Evolutionary conservation across 176 grass and related monocot genomes (phyloP).

Genomic region (Hyparrhenia diplandra): DNA sequence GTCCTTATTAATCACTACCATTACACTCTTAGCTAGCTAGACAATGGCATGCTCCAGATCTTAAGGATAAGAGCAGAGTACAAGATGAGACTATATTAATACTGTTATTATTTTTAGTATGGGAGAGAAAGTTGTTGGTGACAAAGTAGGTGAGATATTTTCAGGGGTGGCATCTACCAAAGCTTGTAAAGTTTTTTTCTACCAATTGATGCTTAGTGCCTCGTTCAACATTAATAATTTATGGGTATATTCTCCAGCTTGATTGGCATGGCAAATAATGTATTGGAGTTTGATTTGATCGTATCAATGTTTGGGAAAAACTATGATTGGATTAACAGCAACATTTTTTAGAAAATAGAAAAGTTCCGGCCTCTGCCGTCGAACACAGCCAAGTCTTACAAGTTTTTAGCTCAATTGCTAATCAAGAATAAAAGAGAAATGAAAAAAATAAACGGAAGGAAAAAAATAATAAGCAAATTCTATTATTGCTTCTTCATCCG

Average conservation of each 20-base stretch:
- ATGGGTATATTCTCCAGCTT: not conserved
- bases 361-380: too few relatives aligned
- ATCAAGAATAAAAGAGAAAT: too few relatives aligned
- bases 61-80: not conserved
- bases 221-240: not conserved
- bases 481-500: too few relatives aligned
- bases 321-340: not conserved
- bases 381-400: too few relatives aligned
- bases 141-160: conserved; percentile 29
- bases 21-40: not conserved
- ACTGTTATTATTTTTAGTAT: not conserved
- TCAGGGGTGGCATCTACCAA: not conserved
- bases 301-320: not conserved
- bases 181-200: not conserved
- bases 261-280: conserved; percentile 11
- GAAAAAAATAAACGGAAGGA: too few relatives aligned
- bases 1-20: not conserved
- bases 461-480: too few relatives aligned
- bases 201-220: not conserved
- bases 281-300: not conserved
- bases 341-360: too few relatives aligned
- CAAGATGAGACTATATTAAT: not conserved
- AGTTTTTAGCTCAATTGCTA: too few relatives aligned
- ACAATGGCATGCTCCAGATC: conserved; percentile 1
- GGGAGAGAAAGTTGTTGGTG: not conserved